These are phyloP conservation scores for Tylopilus sp. DNA, from an alignment of 768 basidiomycete genomes.

Conservation along the genomic window DNA sequence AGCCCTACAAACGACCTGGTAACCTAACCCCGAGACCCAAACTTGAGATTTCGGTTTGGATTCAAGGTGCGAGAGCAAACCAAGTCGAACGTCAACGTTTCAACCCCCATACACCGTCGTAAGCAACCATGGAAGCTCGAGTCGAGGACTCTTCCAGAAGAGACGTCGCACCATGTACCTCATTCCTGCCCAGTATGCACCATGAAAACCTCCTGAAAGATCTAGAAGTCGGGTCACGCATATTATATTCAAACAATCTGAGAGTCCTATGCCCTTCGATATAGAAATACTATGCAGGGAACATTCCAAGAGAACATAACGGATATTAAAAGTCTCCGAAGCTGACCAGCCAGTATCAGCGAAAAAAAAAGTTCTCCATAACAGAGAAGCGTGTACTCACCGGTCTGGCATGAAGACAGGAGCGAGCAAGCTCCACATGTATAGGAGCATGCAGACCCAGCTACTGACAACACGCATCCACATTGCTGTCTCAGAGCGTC, in stretches of 20 bases:
- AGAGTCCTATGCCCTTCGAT: not conserved
- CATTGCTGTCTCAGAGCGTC: conserved; percentile 95
- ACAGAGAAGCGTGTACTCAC: conserved; percentile 38
- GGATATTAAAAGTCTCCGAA: conserved; percentile 24
- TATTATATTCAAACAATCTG: not conserved
- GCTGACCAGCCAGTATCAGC: conserved; percentile 10
- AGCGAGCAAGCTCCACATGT: conserved; percentile 84
- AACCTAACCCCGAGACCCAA: not conserved
- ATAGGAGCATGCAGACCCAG: conserved; percentile 88
- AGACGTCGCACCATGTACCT: not conserved
- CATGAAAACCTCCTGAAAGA: not conserved
- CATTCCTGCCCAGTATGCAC: not conserved
- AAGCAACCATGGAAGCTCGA: not conserved
- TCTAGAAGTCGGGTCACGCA: not conserved
- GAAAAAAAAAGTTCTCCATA: conserved; percentile 1
- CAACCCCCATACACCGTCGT: not conserved
- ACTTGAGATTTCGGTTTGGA: not conserved
- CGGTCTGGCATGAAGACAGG: conserved; percentile 90
- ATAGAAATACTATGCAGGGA: conserved; percentile 1
- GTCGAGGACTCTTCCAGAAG: not conserved
- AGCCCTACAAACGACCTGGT: not conserved
- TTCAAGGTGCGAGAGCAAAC: too few species aligned
- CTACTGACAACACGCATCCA: conserved; percentile 98
- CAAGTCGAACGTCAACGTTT: too few species aligned
- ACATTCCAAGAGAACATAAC: not conserved